phyloP scores from a whole-genome alignment of 2,329 filamentous ascomycete species.

The Coccinonectria pachysandricola region DNA sequence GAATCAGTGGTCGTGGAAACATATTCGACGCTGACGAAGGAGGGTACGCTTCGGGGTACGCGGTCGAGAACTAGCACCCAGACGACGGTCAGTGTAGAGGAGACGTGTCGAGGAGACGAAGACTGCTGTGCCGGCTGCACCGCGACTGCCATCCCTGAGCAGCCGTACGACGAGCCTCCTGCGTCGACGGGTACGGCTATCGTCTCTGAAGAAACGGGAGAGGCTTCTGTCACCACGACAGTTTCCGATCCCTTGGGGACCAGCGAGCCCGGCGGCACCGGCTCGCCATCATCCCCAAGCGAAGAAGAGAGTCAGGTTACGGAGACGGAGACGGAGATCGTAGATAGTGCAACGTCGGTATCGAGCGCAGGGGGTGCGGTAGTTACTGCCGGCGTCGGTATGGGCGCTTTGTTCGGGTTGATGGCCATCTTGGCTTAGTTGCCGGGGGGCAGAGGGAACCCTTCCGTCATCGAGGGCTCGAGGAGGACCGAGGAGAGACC shows the following conservation, averaged over 20 bases:
- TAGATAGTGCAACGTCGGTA: too few species aligned
- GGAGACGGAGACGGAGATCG: slow-evolving; percentile 6
- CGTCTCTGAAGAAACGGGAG: slow-evolving; percentile 3
- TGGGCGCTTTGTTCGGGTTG: slow-evolving; percentile 15
- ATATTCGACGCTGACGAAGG: slow-evolving; percentile 18
- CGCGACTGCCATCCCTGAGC: not conserved
- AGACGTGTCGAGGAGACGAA: slow-evolving; percentile 7
- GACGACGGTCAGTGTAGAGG: slow-evolving; percentile 9
- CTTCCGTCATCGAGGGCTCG: slow-evolving; percentile 1
- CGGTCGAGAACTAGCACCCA: slow-evolving; percentile 13
- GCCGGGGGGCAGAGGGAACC: too few species aligned
- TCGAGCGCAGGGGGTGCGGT: slow-evolving; percentile 14
- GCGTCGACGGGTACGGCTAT: slow-evolving; percentile 1
- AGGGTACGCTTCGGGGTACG: slow-evolving; percentile 9
- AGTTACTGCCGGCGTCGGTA: slow-evolving; percentile 12
- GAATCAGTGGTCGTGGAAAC: slow-evolving; percentile 14
- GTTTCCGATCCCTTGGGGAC: slow-evolving; percentile 3
- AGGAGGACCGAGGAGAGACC: slow-evolving; percentile 1
- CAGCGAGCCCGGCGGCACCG: slow-evolving; percentile 1
- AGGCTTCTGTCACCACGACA: slow-evolving; percentile 2
- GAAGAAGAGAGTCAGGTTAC: slow-evolving; percentile 2
- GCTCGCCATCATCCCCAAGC: slow-evolving; percentile 1
- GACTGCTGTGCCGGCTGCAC: slow-evolving; percentile 13
- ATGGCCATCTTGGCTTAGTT: slow-evolving; percentile 14
- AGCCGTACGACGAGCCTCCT: not conserved